Evolutionary conservation across 352 stramenopile species (phyloP), one percentile per base, ranked within the genome.

Genomic region (Phytopythium oedochilum): DNA sequence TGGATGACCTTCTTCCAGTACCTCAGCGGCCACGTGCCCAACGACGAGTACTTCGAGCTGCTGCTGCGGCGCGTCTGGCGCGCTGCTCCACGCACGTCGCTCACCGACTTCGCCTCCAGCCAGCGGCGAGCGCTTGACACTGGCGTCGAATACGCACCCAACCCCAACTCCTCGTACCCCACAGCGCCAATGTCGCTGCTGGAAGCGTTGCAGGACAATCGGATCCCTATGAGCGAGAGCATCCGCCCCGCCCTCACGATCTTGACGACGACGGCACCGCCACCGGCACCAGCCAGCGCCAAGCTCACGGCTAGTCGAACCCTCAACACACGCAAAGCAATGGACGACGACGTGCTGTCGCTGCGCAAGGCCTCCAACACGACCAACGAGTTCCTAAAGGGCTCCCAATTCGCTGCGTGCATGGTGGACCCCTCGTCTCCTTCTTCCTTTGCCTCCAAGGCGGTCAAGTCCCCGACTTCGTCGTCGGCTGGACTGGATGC

Each of bases 1-100:
- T 91, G 81, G 81, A 71, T 88, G 55, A 78, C 64, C 28, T 91
- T 83, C 56, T 89, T 89, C 56, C 81, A 89, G 61, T 91, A 76
- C 60, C 61, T 86, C 17, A 78, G 74, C 29, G 78, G 70, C n/a
- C 67, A 86, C 57, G 66, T 76, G 15, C 78, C 76, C 8, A 91
- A 74, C 36, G 74, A 89, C 23, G 81, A 91, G 55, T 89, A 84
- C 68, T 91, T 89, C 59, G 81, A 91, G 34, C 49, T 91, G 12
- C 53, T 91, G 25, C 67, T 91, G 53, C 85, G 80, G 43, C 78
- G 81, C 29, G 81, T 87, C 20, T 91, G 81, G 81, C 76, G 75
- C 42, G 81, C 72, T 5, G 68, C 70, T 20, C 64, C 53, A 2
- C 63, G 65, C 22, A 73, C 66, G 10, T 74, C 68, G 36, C 69